phyloP scores from a whole-genome alignment of 768 basidiomycete genomes.

The Lentinula lateritia region DNA sequence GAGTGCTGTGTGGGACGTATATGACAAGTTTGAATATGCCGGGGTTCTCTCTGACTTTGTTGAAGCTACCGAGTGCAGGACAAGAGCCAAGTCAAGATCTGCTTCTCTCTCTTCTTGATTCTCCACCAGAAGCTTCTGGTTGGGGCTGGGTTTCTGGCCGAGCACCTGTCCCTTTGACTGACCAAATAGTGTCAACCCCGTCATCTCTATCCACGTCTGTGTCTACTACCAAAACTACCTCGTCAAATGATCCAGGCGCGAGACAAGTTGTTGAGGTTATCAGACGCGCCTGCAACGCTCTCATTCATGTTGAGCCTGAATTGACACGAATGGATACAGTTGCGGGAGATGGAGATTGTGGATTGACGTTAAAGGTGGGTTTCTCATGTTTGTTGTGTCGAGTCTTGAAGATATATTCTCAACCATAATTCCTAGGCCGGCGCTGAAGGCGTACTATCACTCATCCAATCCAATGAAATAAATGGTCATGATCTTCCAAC shows the following conservation, averaged over 20 bases:
- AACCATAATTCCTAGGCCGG: constrained; percentile 42
- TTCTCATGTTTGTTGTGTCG: neutral
- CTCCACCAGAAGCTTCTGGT: constrained; percentile 62
- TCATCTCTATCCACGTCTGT: constrained; percentile 8
- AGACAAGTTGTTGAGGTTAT: neutral
- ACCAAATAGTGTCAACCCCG: constrained; percentile 10
- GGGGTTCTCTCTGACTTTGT: constrained; percentile 80
- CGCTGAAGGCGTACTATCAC: constrained; percentile 46
- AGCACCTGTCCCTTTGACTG: constrained; percentile 26
- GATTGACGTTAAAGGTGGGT: constrained; percentile 43
- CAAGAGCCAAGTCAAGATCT: constrained; percentile 31
- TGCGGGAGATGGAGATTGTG: constrained; percentile 81
- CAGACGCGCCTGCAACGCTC: constrained; percentile 47
- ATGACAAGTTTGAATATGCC: constrained; percentile 92
- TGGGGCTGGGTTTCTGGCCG: constrained; percentile 74
- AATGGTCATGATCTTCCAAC: constrained; percentile 59
- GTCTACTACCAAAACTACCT: constrained; percentile 38
- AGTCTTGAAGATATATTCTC: neutral
- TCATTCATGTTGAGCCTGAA: constrained; percentile 79
- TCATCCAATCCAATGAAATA: constrained; percentile 50
- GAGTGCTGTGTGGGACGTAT: constrained; percentile 75
- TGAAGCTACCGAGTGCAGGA: constrained; percentile 59
- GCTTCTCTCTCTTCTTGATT: constrained; percentile 68
- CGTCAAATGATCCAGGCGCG: constrained; percentile 37
- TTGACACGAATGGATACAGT: constrained; percentile 90